Percentiles rank a stretch among this genome's conserved stretches.
Evolutionary conservation across 2,329 filamentous ascomycete genomes (phyloP).

Genomic region (Xylaria sp.): DNA sequence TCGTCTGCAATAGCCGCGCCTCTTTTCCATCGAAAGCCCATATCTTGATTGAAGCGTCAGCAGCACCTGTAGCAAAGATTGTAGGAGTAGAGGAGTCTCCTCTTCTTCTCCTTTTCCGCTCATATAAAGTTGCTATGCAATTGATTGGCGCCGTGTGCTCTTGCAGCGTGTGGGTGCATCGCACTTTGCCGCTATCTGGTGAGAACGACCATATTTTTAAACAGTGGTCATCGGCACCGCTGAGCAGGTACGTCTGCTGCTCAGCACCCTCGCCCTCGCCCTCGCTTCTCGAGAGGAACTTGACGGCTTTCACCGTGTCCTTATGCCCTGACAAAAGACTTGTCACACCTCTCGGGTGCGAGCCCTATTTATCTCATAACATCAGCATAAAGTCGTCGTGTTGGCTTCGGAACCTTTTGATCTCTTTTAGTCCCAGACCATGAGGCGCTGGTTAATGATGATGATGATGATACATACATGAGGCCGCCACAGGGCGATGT

Average conservation of each 20-base stretch:
- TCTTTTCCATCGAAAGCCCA: conserved; percentile 72
- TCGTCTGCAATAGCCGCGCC: conserved; percentile 71
- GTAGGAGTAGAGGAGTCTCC: conserved; percentile 34
- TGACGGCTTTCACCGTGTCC: conserved; percentile 83
- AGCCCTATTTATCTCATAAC: conserved; percentile 42
- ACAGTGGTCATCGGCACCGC: conserved; percentile 82
- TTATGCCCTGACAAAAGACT: conserved; percentile 78
- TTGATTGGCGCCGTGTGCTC: conserved; percentile 83
- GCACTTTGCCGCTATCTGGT: conserved; percentile 46
- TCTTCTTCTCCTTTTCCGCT: conserved; percentile 38
- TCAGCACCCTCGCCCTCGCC: conserved; percentile 49
- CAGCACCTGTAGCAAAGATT: conserved; percentile 78
- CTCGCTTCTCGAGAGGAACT: conserved; percentile 70
- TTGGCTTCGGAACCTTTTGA: neutral
- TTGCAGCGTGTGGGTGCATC: conserved; percentile 64
- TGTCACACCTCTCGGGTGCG: conserved; percentile 66
- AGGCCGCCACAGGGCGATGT: conserved; percentile 89
- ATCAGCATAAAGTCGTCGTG: conserved; percentile 25
- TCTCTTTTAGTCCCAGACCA: neutral
- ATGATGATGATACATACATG: conserved; percentile 62
- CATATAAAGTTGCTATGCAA: conserved; percentile 62
- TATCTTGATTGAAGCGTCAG: conserved; percentile 76
- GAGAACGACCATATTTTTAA: conserved; percentile 75
- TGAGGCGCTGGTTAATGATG: neutral
- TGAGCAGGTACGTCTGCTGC: conserved; percentile 69